phyloP scores from a whole-genome alignment of 192 early-diverging fungal genomes.

The Hyaloraphidium curvatum region DNA sequence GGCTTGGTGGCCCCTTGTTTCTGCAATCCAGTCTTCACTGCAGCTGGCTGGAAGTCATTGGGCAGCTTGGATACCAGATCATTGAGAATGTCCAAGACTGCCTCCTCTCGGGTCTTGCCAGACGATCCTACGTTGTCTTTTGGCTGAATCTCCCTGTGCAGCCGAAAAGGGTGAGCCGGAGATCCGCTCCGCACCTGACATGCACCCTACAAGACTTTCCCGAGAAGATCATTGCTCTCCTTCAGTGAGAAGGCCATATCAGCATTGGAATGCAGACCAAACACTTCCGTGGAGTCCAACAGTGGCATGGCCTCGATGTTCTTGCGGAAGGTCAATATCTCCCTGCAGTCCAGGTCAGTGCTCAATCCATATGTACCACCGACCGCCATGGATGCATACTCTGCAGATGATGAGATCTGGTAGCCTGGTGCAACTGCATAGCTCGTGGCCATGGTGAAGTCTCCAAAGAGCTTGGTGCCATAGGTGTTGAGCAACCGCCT shows the following conservation, averaged over 20 bases:
- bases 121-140: slow-evolving; percentile 33
- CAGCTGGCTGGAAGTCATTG: slow-evolving; percentile 37
- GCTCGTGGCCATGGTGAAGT: too few species aligned
- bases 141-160: slow-evolving; percentile 42
- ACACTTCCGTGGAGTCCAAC: slow-evolving; percentile 40
- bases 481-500: background rate
- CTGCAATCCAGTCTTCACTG: slow-evolving; percentile 20
- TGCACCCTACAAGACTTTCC: too few species aligned
- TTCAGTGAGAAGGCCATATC: slow-evolving; percentile 43
- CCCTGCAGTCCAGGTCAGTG: too few species aligned
- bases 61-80: slow-evolving; percentile 35
- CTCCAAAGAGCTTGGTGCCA: too few species aligned
- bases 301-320: slow-evolving; percentile 38
- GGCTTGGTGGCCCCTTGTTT: slow-evolving; percentile 37
- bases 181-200: too few species aligned
- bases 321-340: too few species aligned
- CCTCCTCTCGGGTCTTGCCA: slow-evolving; percentile 43
- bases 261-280: slow-evolving; percentile 44
- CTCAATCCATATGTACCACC: too few species aligned
- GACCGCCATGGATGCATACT: too few species aligned
- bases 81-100: slow-evolving; percentile 36
- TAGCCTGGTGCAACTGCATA: too few species aligned
- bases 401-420: too few species aligned
- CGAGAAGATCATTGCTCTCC: slow-evolving; percentile 33
- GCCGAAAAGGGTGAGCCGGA: too few species aligned